These are phyloP conservation scores for Solanum lycopersicoides DNA, from an alignment of 257 asterid species.

Conservation along the genomic window DNA sequence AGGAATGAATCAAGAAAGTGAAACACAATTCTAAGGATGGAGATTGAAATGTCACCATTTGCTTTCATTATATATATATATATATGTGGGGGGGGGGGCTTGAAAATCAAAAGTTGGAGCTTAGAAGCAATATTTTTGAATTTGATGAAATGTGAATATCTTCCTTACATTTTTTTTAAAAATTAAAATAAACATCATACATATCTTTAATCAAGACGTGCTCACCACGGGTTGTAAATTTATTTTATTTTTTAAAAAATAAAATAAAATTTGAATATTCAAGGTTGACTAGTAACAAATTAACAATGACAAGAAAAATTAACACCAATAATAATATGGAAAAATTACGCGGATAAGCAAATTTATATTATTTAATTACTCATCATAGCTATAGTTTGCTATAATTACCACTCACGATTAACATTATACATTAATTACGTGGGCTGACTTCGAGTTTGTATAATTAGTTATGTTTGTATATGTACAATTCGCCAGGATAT, in stretches of 20 bases:
- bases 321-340: not conserved
- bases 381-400: too few relatives aligned
- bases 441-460: too few relatives aligned
- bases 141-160: not conserved
- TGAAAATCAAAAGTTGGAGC: not conserved
- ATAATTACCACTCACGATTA: too few relatives aligned
- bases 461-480: too few relatives aligned
- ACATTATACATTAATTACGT: too few relatives aligned
- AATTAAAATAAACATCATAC: too few relatives aligned
- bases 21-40: not conserved
- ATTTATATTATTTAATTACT: too few relatives aligned
- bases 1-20: not conserved
- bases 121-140: not conserved
- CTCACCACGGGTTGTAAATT: not conserved
- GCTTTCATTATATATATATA: not conserved
- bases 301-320: not conserved
- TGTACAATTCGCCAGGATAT: too few relatives aligned
- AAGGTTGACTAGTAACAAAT: not conserved
- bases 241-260: too few relatives aligned
- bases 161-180: not conserved
- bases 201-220: not conserved
- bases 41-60: not conserved
- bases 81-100: too few relatives aligned
- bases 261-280: not conserved
- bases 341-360: too few relatives aligned